phyloP scores from a whole-genome alignment of 495 filamentous ascomycete genomes.

The Neurospora pannonica region DNA sequence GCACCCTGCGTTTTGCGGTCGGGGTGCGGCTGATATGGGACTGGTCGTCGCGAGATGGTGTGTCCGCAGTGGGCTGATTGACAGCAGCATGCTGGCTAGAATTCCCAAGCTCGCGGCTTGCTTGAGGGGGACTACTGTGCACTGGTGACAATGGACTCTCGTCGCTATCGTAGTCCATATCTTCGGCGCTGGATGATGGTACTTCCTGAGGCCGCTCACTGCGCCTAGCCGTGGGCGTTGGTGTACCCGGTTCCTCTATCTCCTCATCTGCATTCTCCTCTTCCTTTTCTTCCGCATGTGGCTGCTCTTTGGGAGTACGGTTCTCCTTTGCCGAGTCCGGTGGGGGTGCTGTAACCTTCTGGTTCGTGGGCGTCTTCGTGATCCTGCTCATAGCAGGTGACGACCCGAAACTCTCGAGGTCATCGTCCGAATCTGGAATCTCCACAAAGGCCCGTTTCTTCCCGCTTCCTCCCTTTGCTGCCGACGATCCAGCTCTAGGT shows the following conservation, averaged over 20 bases:
- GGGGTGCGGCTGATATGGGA: not conserved
- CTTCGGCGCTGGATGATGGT: not conserved
- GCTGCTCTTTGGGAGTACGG: constrained; percentile 10
- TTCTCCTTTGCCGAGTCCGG: constrained; percentile 7
- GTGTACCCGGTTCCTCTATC: constrained; percentile 8
- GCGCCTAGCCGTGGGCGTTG: not conserved
- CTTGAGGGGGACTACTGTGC: not conserved
- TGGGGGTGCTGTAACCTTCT: not conserved
- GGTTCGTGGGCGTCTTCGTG: not conserved
- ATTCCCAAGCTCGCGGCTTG: not conserved
- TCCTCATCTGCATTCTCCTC: constrained; percentile 17
- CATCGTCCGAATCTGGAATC: constrained; percentile 36
- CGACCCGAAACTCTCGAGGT: constrained; percentile 17
- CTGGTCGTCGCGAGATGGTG: not conserved
- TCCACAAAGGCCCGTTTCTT: constrained; percentile 14
- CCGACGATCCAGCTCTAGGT: constrained; percentile 1
- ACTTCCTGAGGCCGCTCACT: not conserved
- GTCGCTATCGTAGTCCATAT: not conserved
- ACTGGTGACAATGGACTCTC: not conserved
- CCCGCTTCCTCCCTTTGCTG: not conserved
- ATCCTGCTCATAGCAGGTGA: constrained; percentile 4
- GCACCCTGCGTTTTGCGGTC: constrained; percentile 7
- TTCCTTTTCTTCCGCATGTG: constrained; percentile 16
- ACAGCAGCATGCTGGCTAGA: not conserved
- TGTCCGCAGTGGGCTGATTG: not conserved